Base-by-base conservation (phyloP, 495 filamentous ascomycete species). In the Ramalina peruviana region DNA sequence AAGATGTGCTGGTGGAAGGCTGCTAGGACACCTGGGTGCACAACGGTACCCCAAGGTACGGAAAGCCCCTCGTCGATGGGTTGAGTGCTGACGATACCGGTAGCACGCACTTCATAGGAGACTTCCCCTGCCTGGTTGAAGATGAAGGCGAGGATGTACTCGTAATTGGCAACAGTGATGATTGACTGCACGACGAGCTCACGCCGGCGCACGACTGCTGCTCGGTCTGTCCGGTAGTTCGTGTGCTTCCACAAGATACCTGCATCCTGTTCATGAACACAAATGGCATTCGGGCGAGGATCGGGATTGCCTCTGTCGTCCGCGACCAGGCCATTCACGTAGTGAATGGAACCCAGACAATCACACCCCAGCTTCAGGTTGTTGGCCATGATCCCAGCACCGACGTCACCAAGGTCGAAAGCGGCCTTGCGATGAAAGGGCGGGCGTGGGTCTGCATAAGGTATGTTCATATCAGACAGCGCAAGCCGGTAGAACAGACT, bases 1-100 rank as follows among this genome's bases (percentile, higher is more conserved):
- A 95, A 92, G 63, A 94, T 85, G 66, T 95, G 88, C 58, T 95
- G 88, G 55, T 95, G 88, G 60, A 78, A 77, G 48, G 78, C 70
- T 21, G 74, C 86, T 43, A 95, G 75, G 9, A 88, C 86, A 0
- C 88, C 88, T 0, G 88, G 88, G 51, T 87, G 82, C 7, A 95
- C 85, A 30, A 89, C 74, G 1, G 88, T 95, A 40, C 88, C 88
- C 73, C 82, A 94, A 23, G 71, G 80, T 20, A 76, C 80, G 50
- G 69, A 66, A 49, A 82, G 64, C 16, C 79, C 82, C 16, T 81
- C 71, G 46, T 87, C 83, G 50, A 94, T 80, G 6, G 88, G 86
- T 37, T 87, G 76, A 0, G 88, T 92, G 40, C 81, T 86, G 17
- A 95, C 70, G 52, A 95, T 86, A 0, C 88, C 88, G 2, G 88